Base-by-base conservation (phyloP, 225 moss, liverwort and hornwort genomes). In the Pseudisothecium myosuroides region DNA sequence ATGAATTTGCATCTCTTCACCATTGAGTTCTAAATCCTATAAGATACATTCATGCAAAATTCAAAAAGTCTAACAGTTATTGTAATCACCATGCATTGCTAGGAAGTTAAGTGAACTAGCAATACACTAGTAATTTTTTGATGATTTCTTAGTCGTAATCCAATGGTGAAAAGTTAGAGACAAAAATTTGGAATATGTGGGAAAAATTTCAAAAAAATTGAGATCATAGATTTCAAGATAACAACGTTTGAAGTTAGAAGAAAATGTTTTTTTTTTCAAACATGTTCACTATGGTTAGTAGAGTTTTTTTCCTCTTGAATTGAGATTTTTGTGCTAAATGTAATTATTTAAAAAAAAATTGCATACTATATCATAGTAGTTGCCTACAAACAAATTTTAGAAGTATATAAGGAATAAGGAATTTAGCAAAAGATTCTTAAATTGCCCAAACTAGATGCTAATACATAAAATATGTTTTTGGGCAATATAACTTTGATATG, bases 201-300 rank as follows among this genome's bases (percentile, higher is more conserved):
- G 3, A 20, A 37, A 71, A 39, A 0, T 8, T 26, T 32, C 6
- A 66, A 66, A 5, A 37, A 66, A 19, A 20, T 37, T 37, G 4
- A 67, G 4, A 67, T 37, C 6, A 4, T 37, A 67, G 12, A 67
- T 37, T 37, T 26, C 14, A 71, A 71, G 24, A 41, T 14, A 41
- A 24, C 5, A 14, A 1, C 5, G 0, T 23, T 71, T 14, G 71
- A 41, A 71, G 24, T 41, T 41, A 41, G 14, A 41, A 71, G 14
- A 26, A 39, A 36, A 20, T 37, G 6, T 39, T 14, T 39, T 12
- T 21, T 63, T 32, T 26, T 15, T 8, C 4, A 7, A 24, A 39
- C 39, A 39, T 39, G 14, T 0, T 0, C 1, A 0, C 5, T 5
- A 24, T 0, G 14, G 4, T 41, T 26, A 71, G n/a, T 71, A 41